Base-by-base conservation (phyloP, 2,329 filamentous ascomycete genomes). In the Diaporthe capsici region DNA sequence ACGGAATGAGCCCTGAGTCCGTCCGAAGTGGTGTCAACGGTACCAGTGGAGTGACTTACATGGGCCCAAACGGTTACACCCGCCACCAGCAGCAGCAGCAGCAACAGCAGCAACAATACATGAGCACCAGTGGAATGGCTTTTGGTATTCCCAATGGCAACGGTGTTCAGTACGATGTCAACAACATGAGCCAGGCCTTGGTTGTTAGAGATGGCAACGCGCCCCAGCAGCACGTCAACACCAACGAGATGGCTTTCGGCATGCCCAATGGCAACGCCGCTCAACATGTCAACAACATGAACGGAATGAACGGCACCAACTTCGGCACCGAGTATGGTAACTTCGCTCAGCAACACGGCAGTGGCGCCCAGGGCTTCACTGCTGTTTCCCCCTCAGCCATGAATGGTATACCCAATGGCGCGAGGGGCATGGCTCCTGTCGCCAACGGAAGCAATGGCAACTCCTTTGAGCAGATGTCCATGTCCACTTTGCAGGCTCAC, bases 401-500 rank as follows among this genome's bases (percentile, higher is more conserved):
- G 34, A 42, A 55, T 15, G 49, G 49, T 42, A 42, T 31, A 9
- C 34, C 47, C 31, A 42, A 31, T 3, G n/a, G 10, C 3, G 49
- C 34, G 34, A 7, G 3, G 17, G 20, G 20, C 25, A 61, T 47
- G n/a, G 20, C 71, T 39, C 22, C 61, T 47, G 67, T 34, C 31
- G 13, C 47, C 15, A 42, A 34, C 25, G 17, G 20, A 10, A 60
- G 37, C 47, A 51, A 10, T 25, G 70, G 55, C 55, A 72, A 55
- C 13, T 31, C 72, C 28, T 37, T 60, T 28, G 72, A 71, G 58
- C 65, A 71, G 49, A 37, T 65, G 47, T 73, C 75, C n/a, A 76
- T 76, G 65, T 39, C 39, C 31, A 39, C 60, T 34, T 53, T 76
- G 3, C 65, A 74, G 49, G 75, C 75, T 8, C 75, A 76, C 60